phyloP scores from a whole-genome alignment of 768 basidiomycete species.

The Auricularia sp. region DNA sequence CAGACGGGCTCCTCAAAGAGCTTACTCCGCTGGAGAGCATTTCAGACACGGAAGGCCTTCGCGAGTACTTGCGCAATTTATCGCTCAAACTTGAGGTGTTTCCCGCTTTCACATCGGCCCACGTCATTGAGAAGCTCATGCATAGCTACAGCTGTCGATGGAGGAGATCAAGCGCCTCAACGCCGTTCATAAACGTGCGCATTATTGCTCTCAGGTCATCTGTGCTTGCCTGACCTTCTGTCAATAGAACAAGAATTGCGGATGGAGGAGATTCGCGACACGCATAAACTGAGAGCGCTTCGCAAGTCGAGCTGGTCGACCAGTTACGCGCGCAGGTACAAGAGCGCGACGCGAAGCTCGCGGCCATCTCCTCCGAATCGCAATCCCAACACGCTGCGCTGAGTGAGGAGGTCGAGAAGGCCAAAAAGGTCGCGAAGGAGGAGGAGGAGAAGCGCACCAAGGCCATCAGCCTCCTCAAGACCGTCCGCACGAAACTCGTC shows the following conservation, averaged over 20 bases:
- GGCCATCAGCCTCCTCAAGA: constrained; percentile 85
- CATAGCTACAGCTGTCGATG: constrained; percentile 44
- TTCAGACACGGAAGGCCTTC: constrained; percentile 54
- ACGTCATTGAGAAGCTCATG: background rate
- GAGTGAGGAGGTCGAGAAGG: constrained; percentile 51
- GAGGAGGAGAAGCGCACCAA: constrained; percentile 97
- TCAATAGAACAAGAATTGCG: constrained; percentile 70
- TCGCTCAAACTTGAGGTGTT: constrained; percentile 62
- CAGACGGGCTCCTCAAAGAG: constrained; percentile 58
- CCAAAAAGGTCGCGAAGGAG: constrained; percentile 63
- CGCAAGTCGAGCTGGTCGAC: constrained; percentile 66
- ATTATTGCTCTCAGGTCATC: background rate
- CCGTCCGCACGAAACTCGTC: constrained; percentile 92
- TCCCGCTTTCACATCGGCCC: background rate
- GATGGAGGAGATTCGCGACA: constrained; percentile 76
- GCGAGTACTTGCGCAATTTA: constrained; percentile 61
- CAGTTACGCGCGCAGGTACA: constrained; percentile 55
- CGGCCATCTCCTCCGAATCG: constrained; percentile 39
- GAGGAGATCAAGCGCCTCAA: constrained; percentile 73
- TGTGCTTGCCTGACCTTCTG: background rate
- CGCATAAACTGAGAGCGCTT: constrained; percentile 73
- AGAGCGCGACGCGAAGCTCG: constrained; percentile 61
- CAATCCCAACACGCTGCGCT: constrained; percentile 48
- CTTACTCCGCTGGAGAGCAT: constrained; percentile 61
- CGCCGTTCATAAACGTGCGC: constrained; percentile 62